phyloP scores from a whole-genome alignment of 257 asterid genomes.

The Vinca minor region DNA sequence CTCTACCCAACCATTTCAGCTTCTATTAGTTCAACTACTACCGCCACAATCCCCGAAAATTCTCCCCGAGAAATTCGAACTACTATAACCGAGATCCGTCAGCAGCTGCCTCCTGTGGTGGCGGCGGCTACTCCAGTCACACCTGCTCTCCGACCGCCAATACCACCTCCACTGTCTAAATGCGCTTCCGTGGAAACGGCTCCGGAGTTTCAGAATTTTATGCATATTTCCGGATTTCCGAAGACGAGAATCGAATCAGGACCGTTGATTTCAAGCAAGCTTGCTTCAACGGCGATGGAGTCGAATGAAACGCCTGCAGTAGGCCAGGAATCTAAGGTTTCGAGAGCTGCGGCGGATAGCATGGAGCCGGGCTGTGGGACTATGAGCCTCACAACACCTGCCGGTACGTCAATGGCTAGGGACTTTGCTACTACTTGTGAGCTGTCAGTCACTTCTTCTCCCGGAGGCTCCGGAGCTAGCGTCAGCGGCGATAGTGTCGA shows the following conservation, averaged over 20 bases:
- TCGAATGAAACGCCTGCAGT: conserved; percentile 34
- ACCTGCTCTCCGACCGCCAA: conserved; percentile 28
- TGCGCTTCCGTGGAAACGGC: conserved; percentile 15
- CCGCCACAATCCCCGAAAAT: conserved; percentile 15
- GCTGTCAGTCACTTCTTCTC: conserved; percentile 41
- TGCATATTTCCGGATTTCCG: conserved; percentile 48
- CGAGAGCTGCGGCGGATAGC: conserved; percentile 23
- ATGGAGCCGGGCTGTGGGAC: conserved; percentile 20
- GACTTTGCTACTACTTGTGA: conserved; percentile 39
- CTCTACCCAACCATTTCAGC: conserved; percentile 40
- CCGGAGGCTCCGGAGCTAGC: conserved; percentile 50
- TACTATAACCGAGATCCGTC: conserved; percentile 36
- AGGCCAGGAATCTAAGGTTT: conserved; percentile 27
- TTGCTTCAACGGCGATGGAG: too few relatives aligned
- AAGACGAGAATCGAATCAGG: conserved; percentile 30
- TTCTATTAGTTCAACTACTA: conserved; percentile 17
- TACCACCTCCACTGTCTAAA: conserved; percentile 16
- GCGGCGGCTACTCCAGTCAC: neutral
- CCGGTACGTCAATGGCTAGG: conserved; percentile 18
- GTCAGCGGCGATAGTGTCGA: conserved; percentile 42
- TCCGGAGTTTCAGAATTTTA: conserved; percentile 31
- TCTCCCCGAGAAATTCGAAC: conserved; percentile 18
- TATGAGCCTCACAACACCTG: conserved; percentile 16
- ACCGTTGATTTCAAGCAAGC: conserved; percentile 21
- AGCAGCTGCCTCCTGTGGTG: conserved; percentile 16